Evolutionary conservation across 2,329 filamentous ascomycete genomes (phyloP).

Genomic region (Thielaviopsis cerberus): DNA sequence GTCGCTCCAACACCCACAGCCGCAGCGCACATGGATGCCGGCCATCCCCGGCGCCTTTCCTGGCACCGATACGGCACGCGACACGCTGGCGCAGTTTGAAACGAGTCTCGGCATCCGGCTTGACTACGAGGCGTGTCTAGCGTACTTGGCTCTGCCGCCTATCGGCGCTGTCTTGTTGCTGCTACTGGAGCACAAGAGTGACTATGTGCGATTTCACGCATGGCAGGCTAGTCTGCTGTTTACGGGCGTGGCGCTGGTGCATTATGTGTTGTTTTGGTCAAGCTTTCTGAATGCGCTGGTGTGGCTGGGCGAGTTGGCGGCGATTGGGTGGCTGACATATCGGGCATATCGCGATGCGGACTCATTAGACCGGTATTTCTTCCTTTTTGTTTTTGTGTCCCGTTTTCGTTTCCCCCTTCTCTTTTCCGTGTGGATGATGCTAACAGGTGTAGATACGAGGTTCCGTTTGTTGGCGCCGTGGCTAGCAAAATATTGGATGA

Average conservation of each 20-base stretch:
- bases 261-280: conserved; percentile 76
- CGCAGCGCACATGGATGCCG: conserved; percentile 18
- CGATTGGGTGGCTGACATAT: conserved; percentile 60
- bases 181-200: conserved; percentile 80
- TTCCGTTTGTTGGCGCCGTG: conserved; percentile 69
- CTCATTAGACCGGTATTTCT: conserved; percentile 38
- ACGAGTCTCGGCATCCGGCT: conserved; percentile 74
- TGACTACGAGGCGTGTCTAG: conserved; percentile 77
- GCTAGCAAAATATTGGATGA: conserved; percentile 84
- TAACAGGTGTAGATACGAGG: conserved; percentile 45
- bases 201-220: conserved; percentile 93
- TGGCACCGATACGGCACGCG: conserved; percentile 24
- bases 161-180: conserved; percentile 69
- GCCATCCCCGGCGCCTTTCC: conserved; percentile 22
- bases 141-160: conserved; percentile 72
- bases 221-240: conserved; percentile 86
- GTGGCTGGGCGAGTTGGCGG: conserved; percentile 51
- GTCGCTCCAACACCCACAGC: conserved; percentile 35
- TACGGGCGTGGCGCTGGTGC: conserved; percentile 53
- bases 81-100: conserved; percentile 64
- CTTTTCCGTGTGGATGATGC: conserved; percentile 2
- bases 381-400: too few species aligned
- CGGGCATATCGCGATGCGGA: conserved; percentile 72
- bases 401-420: conserved; percentile 27
- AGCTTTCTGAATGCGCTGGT: conserved; percentile 67